These are phyloP conservation scores for Dactylellina drechsleri DNA, from an alignment of 2,329 filamentous ascomycete genomes.

Conservation along the genomic window DNA sequence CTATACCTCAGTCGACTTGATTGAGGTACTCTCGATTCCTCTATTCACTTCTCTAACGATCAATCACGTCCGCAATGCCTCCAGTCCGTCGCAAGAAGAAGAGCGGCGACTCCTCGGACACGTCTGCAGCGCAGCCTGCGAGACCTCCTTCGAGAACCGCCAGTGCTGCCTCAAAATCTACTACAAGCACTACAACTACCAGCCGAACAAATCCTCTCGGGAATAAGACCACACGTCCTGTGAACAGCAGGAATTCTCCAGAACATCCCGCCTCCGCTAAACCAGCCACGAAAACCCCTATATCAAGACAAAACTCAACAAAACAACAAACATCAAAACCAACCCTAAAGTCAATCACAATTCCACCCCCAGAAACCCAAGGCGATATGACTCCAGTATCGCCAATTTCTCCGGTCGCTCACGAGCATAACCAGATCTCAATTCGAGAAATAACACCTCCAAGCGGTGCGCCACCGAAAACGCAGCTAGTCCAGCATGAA, in stretches of 20 bases:
- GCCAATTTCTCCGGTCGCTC: constrained; percentile 42
- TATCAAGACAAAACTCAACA: constrained; percentile 30
- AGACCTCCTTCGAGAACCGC: constrained; percentile 20
- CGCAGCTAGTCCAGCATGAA: constrained; percentile 26
- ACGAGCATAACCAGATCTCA: constrained; percentile 46
- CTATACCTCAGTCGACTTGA: constrained; percentile 9
- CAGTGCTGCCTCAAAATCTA: constrained; percentile 18
- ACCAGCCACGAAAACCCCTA: constrained; percentile 23
- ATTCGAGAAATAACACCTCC: constrained; percentile 46
- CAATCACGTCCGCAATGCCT: constrained; percentile 37
- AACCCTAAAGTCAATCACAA: constrained; percentile 20
- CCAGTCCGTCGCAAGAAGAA: constrained; percentile 52
- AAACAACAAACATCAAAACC: constrained; percentile 29
- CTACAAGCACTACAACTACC: constrained; percentile 19
- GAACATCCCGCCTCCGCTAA: constrained; percentile 19
- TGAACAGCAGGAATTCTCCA: constrained; percentile 41
- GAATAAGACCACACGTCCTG: constrained; percentile 43
- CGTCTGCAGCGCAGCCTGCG: constrained; percentile 23
- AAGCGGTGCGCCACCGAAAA: constrained; percentile 13
- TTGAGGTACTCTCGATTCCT: not conserved
- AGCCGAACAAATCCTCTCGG: constrained; percentile 43
- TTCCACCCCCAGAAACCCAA: constrained; percentile 29
- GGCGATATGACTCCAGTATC: constrained; percentile 40
- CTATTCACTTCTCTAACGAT: not conserved
- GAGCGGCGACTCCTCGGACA: constrained; percentile 45